Percentiles rank a stretch among this genome's conserved stretches.
Conservation (phyloP, 148 eudicot genomes). For the Bassia scoparia region DNA sequence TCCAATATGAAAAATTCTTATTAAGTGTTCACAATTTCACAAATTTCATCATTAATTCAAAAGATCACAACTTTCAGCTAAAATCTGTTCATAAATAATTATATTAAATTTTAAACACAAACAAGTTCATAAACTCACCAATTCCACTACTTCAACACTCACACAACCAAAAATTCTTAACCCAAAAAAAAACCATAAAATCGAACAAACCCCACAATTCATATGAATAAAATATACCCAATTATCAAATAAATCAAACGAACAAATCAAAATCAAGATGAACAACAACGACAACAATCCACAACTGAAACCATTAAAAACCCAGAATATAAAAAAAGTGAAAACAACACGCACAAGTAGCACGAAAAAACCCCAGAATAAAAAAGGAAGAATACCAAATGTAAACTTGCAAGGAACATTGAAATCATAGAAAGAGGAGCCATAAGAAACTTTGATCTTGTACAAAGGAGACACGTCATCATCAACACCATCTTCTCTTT, state of each 20-base stretch:
- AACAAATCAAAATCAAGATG: neutral
- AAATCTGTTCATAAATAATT: neutral
- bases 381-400: conserved; percentile 44
- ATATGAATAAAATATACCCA: neutral
- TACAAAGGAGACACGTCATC: conserved; percentile 21
- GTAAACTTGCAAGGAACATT: conserved; percentile 41
- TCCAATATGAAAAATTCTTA: no score
- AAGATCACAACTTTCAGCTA: no score
- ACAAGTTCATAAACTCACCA: neutral
- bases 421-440: conserved; percentile 41
- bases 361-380: neutral
- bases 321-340: neutral
- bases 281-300: neutral
- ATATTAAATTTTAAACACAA: no score
- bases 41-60: neutral
- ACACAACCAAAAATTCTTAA: neutral
- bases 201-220: neutral
- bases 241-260: neutral
- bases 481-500: conserved; percentile 31
- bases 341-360: neutral
- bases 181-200: neutral
- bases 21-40: no score
- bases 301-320: neutral
- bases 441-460: conserved; percentile 58
- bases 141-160: neutral